phyloP scores from a whole-genome alignment of 148 eudicot genomes.

The Suaeda aralocaspica region DNA sequence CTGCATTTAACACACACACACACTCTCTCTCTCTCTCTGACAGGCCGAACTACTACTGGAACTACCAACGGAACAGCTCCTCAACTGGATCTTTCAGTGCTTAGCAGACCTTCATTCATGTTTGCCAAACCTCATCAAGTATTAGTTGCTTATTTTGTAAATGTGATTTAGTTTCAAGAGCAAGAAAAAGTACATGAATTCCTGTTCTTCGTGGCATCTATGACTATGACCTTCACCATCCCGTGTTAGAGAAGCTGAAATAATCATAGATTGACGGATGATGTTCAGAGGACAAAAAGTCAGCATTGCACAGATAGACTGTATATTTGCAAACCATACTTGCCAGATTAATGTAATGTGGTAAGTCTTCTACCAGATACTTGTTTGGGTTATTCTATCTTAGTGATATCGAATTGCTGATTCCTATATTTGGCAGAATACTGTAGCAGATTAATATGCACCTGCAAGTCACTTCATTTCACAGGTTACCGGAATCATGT shows the following conservation, averaged over 20 bases:
- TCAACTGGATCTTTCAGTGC: conserved; percentile 90
- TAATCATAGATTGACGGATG: conserved; percentile 11
- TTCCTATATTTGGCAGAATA: neutral
- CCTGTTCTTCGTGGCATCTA: neutral
- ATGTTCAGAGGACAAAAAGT: neutral
- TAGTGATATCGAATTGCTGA: conserved; percentile 1
- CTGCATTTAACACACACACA: no score
- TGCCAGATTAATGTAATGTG: conserved; percentile 1
- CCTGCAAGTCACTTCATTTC: neutral
- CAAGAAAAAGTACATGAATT: neutral
- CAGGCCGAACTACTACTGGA: conserved; percentile 91
- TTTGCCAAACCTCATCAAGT: conserved; percentile 75
- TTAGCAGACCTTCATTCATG: conserved; percentile 77
- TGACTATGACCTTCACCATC: neutral
- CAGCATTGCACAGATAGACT: neutral
- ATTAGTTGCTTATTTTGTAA: conserved; percentile 31
- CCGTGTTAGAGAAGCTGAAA: neutral
- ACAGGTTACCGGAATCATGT: neutral
- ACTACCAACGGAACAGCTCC: conserved; percentile 82
- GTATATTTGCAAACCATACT: conserved; percentile 10
- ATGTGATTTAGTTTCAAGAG: neutral
- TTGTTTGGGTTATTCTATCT: neutral
- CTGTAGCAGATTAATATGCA: neutral
- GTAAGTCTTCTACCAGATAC: conserved; percentile 6
- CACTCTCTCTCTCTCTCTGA: conserved; percentile 3